Base-by-base conservation (phyloP, 495 filamentous ascomycete species). In the Trichoderma erinaceum region DNA sequence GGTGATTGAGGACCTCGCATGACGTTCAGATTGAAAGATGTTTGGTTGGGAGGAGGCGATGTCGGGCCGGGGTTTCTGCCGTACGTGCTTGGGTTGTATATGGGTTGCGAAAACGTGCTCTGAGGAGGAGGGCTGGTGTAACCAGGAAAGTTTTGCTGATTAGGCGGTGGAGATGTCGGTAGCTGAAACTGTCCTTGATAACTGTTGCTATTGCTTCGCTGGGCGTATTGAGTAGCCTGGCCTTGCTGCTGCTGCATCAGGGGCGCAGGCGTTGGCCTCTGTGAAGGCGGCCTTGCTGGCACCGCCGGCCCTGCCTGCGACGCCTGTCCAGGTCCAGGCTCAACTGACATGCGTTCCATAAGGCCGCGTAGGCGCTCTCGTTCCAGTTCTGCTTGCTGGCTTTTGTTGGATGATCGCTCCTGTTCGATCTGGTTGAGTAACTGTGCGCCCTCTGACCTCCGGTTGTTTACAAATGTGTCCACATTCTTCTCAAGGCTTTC, bases 401-500 rank as follows among this genome's bases (percentile, higher is more conserved):
- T 86, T 70, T 88, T 87, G 73, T 80, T 87, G 61, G 81, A 86
- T 3, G 85, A 85, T 71, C 88, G 89, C 65, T 89, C 87, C 68
- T 88, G 85, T 78, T 98, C 95, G 68, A 99, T 99, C 70, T 92
- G 89, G 70, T 84, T 85, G 8, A 99, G 83, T 29, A 98, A 83
- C 73, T 96, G 91, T 1, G 93, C 92, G 23, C 95, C 95, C 78
- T 99, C 95, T 0, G 92, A 89, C 61, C 93, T 84, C 43, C 95
- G 86, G 73, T 98, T 99, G 81, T 90, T 94, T 68, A 99, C 94
- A 75, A 98, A 99, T 4, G 89, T 90, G 71, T 97, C 93, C 15
- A 98, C 94, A 72, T 99, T 99, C 82, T 97, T 94, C 68, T 91
- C 88, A n/a, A 98, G 81, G 73, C 90, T 96, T 58, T 97, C 92